Evolutionary conservation across 2,329 filamentous ascomycete species (phyloP), one percentile per base, ranked within the genome.

Genomic region (Pseudocercospora pini-densiflorae): DNA sequence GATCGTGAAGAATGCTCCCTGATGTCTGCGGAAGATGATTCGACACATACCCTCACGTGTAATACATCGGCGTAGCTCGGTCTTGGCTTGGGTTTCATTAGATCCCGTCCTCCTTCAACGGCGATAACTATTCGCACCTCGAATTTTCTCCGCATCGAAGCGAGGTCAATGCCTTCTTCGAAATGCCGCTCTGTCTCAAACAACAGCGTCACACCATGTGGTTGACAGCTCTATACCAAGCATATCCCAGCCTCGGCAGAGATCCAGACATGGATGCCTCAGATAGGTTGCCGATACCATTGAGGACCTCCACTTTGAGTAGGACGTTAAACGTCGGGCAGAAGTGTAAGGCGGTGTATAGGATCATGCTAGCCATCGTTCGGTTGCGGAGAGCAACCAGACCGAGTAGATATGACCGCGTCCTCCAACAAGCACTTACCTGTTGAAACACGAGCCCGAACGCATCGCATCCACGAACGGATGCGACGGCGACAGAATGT

Each of bases 321-420:
- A 54, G 21, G 16, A 54, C 24, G 24, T 27, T n/a, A 54, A 54
- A 27, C 8, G 21, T 29, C 21, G 51, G 51, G 23, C 10, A 24
- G 51, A 54, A 54, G 51, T 54, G 51, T n/a, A 54, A 54, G 51
- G 51, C 51, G 51, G 51, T 54, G 51, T 54, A 53, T 53, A 29
- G 51, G 51, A 54, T 24, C 21, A 29, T 54, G 14, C 21, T 24
- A 24, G 49, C 2, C 49, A 27, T 29, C 51, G 24, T 49, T 23
- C 45, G 45, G 45, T 49, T 54, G 51, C 51, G 21, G 51, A 54
- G 51, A 24, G 36, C 21, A 54, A 24, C 21, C 21, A 24, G 24
- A 24, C 24, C 24, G 51, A 29, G 24, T 54, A n/a, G 21, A 54
- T 54, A 24, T 24, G 14, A 54, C 19, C 24, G 51, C 51, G 23